A percentile compares a stretch with the other conserved stretches of the same genome.
Conservation (phyloP, 371 early-diverging fungal species). For the Mucor indicus region DNA sequence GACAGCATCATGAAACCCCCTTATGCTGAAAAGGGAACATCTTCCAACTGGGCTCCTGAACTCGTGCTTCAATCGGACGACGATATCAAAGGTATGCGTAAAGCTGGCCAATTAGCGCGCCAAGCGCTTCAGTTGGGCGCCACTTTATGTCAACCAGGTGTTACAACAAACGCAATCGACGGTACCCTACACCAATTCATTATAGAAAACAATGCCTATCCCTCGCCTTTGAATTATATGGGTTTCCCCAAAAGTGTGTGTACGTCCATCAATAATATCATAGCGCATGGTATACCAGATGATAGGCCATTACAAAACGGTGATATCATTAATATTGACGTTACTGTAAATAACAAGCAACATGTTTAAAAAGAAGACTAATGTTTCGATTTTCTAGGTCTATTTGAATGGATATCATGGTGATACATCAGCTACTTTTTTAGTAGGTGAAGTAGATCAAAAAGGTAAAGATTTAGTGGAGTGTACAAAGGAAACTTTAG, state of each 20-base stretch:
- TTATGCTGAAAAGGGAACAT: constrained; percentile 68
- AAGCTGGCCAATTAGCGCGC: constrained; percentile 67
- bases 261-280: constrained; percentile 83
- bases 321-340: constrained; percentile 89
- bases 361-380: not conserved
- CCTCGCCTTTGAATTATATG: constrained; percentile 83
- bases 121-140: constrained; percentile 47
- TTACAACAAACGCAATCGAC: constrained; percentile 78
- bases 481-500: constrained; percentile 69
- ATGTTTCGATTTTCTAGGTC: constrained; percentile 31
- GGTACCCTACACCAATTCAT: constrained; percentile 67
- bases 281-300: constrained; percentile 93
- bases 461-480: constrained; percentile 61
- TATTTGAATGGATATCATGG: constrained; percentile 80
- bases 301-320: constrained; percentile 70
- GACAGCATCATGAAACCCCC: constrained; percentile 64
- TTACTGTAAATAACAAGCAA: constrained; percentile 46
- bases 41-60: constrained; percentile 52
- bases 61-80: constrained; percentile 42
- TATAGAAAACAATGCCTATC: constrained; percentile 71
- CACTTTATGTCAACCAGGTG: constrained; percentile 58
- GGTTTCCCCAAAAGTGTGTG: constrained; percentile 85
- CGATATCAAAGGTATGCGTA: constrained; percentile 62
- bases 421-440: constrained; percentile 82
- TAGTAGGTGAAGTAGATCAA: constrained; percentile 80